These are phyloP conservation scores for Panus rudis DNA, from an alignment of 768 basidiomycete genomes.

Conservation along the genomic window DNA sequence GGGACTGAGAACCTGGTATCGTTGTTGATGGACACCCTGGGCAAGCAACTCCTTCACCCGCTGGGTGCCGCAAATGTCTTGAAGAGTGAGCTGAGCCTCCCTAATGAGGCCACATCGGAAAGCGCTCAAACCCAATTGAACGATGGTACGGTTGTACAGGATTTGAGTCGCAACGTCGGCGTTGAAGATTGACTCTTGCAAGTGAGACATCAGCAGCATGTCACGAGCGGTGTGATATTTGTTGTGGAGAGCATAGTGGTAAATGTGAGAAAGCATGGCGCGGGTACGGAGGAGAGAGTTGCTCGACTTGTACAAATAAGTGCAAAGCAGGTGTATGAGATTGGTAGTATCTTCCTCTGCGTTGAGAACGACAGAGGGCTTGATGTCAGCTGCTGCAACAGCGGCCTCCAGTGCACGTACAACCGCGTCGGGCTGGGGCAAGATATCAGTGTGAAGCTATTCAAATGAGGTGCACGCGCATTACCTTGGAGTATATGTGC, in stretches of 20 bases:
- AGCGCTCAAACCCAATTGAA: conserved; percentile 94
- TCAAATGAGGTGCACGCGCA: too few relatives aligned
- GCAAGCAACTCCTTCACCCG: conserved; percentile 96
- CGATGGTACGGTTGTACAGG: conserved; percentile 94
- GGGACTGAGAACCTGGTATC: conserved; percentile 79
- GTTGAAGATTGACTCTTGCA: conserved; percentile 93
- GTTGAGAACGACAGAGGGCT: conserved; percentile 55
- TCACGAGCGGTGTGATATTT: conserved; percentile 96
- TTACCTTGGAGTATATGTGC: conserved; percentile 96
- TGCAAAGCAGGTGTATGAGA: conserved; percentile 86
- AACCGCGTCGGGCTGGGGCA: conserved; percentile 87
- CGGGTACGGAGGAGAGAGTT: conserved; percentile 91
- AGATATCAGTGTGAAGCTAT: too few relatives aligned
- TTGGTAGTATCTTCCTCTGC: conserved; percentile 51
- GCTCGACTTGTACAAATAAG: conserved; percentile 87
- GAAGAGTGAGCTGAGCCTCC: conserved; percentile 87
- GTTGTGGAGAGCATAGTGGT: conserved; percentile 93
- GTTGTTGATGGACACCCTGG: conserved; percentile 91
- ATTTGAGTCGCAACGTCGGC: conserved; percentile 97
- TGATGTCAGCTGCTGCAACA: conserved; percentile 48
- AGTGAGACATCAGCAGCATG: conserved; percentile 97
- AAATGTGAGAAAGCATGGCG: conserved; percentile 96
- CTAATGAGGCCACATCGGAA: conserved; percentile 93
- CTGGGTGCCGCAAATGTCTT: conserved; percentile 94
- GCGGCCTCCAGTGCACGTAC: conserved; percentile 82